A percentile compares a stretch with the other conserved stretches of the same genome.
Evolutionary conservation across 2,329 filamentous ascomycete species (phyloP).

Genomic region (Phialophora expanda): DNA sequence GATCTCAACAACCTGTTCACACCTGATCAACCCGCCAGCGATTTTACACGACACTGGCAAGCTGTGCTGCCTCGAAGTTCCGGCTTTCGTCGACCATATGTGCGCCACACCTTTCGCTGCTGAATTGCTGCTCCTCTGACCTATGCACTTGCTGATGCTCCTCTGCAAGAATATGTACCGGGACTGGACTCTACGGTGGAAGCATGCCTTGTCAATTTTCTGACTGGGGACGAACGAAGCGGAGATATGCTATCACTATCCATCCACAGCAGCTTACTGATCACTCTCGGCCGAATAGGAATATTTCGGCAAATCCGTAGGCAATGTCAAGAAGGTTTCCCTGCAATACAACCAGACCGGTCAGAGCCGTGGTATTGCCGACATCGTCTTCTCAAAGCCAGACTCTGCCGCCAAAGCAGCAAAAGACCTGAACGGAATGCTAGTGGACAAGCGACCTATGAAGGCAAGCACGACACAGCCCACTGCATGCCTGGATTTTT

Average conservation of each 20-base stretch:
- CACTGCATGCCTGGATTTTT: conserved; percentile 22
- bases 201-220: conserved; percentile 28
- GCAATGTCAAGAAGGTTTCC: conserved; percentile 87
- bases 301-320: conserved; percentile 88
- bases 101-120: conserved; percentile 5
- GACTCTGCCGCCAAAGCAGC: conserved; percentile 86
- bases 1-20: not conserved
- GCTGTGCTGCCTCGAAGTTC: not conserved
- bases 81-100: not conserved
- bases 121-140: conserved; percentile 29
- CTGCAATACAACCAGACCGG: conserved; percentile 93
- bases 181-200: conserved; percentile 31
- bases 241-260: conserved; percentile 32
- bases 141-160: conserved; percentile 33
- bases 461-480: conserved; percentile 65
- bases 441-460: conserved; percentile 88
- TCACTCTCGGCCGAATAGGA: conserved; percentile 72
- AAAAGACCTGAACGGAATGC: conserved; percentile 80
- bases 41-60: not conserved
- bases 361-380: conserved; percentile 88
- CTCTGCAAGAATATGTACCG: conserved; percentile 29
- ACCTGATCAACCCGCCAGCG: not conserved
- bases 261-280: conserved; percentile 49
- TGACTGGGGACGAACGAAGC: conserved; percentile 27
- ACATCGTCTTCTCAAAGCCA: conserved; percentile 80